Percentiles rank a stretch among this genome's conserved stretches.
Conservation (phyloP, 2,329 filamentous ascomycete genomes). For the Neocucurbitaria cava region DNA sequence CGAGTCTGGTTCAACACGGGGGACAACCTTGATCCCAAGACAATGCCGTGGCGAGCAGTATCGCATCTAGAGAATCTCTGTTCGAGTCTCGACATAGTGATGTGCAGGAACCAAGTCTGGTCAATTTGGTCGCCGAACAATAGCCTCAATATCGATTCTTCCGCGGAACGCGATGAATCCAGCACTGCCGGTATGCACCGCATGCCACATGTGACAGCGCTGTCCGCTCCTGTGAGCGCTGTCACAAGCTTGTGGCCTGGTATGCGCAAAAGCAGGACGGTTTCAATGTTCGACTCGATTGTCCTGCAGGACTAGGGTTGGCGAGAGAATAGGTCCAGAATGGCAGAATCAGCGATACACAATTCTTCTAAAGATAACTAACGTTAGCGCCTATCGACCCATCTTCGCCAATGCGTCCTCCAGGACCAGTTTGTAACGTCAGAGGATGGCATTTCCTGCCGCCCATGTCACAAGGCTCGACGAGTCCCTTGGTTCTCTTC, state of each 20-base stretch:
- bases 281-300: slow-evolving; percentile 3
- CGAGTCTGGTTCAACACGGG: no score
- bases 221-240: slow-evolving; percentile 3
- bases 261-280: slow-evolving; percentile 6
- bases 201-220: background rate
- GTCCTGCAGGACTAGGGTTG: slow-evolving; percentile 25
- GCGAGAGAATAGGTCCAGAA: slow-evolving; percentile 28
- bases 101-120: slow-evolving; percentile 9
- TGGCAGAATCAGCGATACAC: slow-evolving; percentile 16
- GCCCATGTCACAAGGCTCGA: slow-evolving; percentile 3
- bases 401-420: slow-evolving; percentile 1
- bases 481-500: slow-evolving; percentile 2
- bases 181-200: no score
- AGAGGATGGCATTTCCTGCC: background rate
- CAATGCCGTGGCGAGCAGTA: no score
- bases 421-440: background rate
- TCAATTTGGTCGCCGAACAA: slow-evolving; percentile 14
- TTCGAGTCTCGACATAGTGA: slow-evolving; percentile 6
- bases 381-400: slow-evolving; percentile 2
- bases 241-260: slow-evolving; percentile 8
- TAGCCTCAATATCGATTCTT: slow-evolving; percentile 2
- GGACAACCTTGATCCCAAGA: no score
- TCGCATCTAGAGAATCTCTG: no score
- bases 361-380: slow-evolving; percentile 1
- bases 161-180: slow-evolving; percentile 2